Base-by-base conservation (phyloP, 2,329 filamentous ascomycete species). In the Fusarium paranaense region DNA sequence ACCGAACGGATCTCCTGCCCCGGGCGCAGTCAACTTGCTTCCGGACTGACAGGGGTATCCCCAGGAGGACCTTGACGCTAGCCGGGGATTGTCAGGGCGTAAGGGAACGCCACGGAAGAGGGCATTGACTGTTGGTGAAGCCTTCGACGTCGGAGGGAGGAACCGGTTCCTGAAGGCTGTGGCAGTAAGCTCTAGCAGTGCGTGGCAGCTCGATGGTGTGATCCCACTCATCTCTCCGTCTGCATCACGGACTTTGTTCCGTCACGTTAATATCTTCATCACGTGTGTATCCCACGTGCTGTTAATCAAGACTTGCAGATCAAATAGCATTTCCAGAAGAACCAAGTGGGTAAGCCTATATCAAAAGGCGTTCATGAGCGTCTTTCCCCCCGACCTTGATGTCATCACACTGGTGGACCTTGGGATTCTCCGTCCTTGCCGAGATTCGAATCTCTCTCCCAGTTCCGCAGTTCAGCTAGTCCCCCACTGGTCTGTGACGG, bases 391-490 rank as follows among this genome's bases (percentile, higher is more conserved):
- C 58, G 52, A 40, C 16, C 18, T 45, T 27, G 30, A 35, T 22
- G 40, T 52, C 30, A 65, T 47, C 8, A 66, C 52, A 30, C 32
- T 22, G 40, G 67, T 59, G 47, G 67, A 64, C 42, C 35, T 20
- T 33, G 6, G 30, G 9, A 30, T 7, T 20, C 57, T 42, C 25
- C 5, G 27, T 22, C 38, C 38, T 61, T 61, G 38, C 37, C 58
- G 58, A 45, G 37, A 45, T 22, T 45, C 58, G 25, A 61, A 57
- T 33, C 52, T 61, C 58, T 52, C 27, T 62, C 27, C 37, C 62
- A 27, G 30, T 35, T 57, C 33, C 37, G n/a, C 25, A 64, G 52
- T 32, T 20, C 37, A 60, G 54, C 42, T 67, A 50, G 58, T 47
- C 40, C 30, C 40, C 52, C 52, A 54, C 65, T 62, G 32, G 50